Evolutionary conservation across 2,329 filamentous ascomycete species (phyloP).

Genomic region (Moelleriella libera): DNA sequence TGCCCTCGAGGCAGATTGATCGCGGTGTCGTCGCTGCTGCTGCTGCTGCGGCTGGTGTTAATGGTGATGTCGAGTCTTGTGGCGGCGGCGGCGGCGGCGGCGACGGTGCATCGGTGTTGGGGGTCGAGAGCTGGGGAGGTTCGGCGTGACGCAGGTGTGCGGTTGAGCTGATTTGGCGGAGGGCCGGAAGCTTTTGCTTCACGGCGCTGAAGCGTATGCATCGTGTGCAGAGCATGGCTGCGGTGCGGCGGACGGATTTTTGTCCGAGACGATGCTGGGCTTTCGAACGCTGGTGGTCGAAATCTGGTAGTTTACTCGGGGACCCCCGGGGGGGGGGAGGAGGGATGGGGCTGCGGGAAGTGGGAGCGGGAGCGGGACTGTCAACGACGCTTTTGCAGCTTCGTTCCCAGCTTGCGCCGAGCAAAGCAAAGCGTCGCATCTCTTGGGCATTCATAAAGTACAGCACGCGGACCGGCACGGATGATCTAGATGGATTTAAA

Average conservation of each 20-base stretch:
- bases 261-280: not conserved
- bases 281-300: not conserved
- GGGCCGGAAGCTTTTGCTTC: constrained; percentile 14
- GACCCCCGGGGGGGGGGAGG: no score
- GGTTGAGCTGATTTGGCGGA: constrained; percentile 26
- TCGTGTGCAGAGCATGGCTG: constrained; percentile 25
- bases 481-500: no score
- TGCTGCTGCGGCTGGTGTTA: no score
- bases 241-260: constrained; percentile 2
- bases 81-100: constrained; percentile 14
- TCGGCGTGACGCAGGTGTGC: constrained; percentile 18
- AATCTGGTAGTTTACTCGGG: not conserved
- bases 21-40: constrained; percentile 1
- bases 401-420: no score
- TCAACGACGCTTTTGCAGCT: no score
- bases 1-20: constrained; percentile 52
- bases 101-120: constrained; percentile 14
- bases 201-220: constrained; percentile 32
- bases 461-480: no score
- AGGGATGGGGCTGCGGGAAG: no score
- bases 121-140: constrained; percentile 22
- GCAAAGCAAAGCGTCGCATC: no score
- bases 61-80: not conserved
- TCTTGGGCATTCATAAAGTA: no score
- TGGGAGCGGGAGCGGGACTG: no score